Conservation (phyloP, 352 stramenopile genomes). For the Globisporangium iwayamae region DNA sequence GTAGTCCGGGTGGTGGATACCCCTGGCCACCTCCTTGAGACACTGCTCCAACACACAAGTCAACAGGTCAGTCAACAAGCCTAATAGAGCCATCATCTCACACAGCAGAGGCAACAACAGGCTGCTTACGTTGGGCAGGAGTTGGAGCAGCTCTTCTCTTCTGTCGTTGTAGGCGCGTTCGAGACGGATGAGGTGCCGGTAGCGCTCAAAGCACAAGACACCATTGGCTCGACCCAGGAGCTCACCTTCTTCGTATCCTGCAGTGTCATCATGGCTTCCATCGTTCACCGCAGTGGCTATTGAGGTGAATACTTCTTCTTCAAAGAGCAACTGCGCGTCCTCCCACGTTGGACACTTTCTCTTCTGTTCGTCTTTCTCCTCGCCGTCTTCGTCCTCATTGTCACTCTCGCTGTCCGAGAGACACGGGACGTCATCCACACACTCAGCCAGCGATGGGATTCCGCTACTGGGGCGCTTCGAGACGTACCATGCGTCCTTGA, state of each 20-base stretch:
- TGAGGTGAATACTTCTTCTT: neutral
- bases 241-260: constrained; percentile 37
- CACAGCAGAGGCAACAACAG: neutral
- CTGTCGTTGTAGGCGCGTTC: constrained; percentile 54
- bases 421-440: constrained; percentile 40
- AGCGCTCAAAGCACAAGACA: constrained; percentile 46
- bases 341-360: constrained; percentile 20
- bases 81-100: too few species aligned
- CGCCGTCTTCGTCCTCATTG: constrained; percentile 18
- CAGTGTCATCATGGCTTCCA: neutral
- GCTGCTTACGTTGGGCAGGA: constrained; percentile 46
- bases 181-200: constrained; percentile 53
- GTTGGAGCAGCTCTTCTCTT: constrained; percentile 41
- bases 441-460: constrained; percentile 30
- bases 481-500: constrained; percentile 49
- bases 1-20: constrained; percentile 44
- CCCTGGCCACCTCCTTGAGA: constrained; percentile 27
- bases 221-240: constrained; percentile 29
- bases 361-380: constrained; percentile 1
- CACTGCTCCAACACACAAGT: constrained; percentile 19
- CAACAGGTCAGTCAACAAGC: neutral
- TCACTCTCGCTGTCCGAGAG: constrained; percentile 82
- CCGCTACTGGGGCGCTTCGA: constrained; percentile 15
- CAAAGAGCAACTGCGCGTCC: constrained; percentile 30
- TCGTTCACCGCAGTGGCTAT: too few species aligned